A percentile compares a stretch with the other conserved stretches of the same genome.
phyloP scores from a whole-genome alignment of 177 flowering plant species.

The Telopea speciosissima region DNA sequence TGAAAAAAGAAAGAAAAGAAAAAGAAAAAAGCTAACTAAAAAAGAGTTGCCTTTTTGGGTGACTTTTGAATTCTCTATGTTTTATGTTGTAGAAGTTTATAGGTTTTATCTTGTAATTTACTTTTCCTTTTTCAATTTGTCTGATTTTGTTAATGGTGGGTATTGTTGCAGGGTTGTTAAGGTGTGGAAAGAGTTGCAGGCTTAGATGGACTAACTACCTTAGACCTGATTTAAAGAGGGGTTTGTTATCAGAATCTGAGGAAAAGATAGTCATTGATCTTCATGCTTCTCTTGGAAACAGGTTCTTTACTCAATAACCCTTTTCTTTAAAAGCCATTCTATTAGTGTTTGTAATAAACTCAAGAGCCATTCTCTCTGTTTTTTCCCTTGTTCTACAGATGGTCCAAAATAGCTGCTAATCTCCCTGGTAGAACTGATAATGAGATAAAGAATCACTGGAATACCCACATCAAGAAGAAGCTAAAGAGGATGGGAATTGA shows the following conservation, averaged over 20 bases:
- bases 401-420: constrained; percentile 84
- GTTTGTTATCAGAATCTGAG: constrained; percentile 62
- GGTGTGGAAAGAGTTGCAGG: constrained; percentile 82
- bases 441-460: constrained; percentile 87
- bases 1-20: too few species aligned
- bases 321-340: not conserved
- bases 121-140: too few species aligned
- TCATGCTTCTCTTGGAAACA: constrained; percentile 80
- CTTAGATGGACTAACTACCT: constrained; percentile 78
- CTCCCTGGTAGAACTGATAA: constrained; percentile 86
- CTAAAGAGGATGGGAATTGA: constrained; percentile 83
- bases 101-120: too few species aligned
- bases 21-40: too few species aligned
- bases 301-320: constrained; percentile 28
- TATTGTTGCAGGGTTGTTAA: constrained; percentile 44
- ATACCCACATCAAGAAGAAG: constrained; percentile 83
- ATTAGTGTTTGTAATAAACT: too few species aligned
- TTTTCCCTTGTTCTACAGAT: constrained; percentile 30
- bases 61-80: too few species aligned
- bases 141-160: not conserved
- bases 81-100: too few species aligned
- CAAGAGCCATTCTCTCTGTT: too few species aligned
- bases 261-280: constrained; percentile 80
- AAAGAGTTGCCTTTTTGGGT: too few species aligned
- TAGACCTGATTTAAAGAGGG: constrained; percentile 82